phyloP scores from a whole-genome alignment of 2,329 filamentous ascomycete genomes.

The Ceratocystis albifundus region DNA sequence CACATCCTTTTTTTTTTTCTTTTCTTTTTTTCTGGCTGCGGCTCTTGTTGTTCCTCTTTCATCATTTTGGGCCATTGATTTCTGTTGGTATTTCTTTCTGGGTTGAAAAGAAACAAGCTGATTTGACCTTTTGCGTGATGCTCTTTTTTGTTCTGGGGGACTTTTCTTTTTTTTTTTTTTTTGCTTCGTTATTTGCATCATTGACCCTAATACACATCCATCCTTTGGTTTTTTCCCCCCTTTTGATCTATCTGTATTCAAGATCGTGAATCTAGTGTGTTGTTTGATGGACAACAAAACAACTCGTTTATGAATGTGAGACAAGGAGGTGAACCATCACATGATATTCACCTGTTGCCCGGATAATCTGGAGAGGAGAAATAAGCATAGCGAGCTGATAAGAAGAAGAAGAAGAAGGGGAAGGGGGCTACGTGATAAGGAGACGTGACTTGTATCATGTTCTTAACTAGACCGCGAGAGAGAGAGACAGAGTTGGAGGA shows the following conservation, averaged over 20 bases:
- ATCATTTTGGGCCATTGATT: constrained; percentile 12
- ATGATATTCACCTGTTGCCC: constrained; percentile 13
- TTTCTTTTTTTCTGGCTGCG: constrained; percentile 5
- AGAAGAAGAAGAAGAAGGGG: background rate
- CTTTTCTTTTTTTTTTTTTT: background rate
- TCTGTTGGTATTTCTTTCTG: background rate
- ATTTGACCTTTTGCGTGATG: background rate
- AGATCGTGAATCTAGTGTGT: background rate
- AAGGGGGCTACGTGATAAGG: background rate
- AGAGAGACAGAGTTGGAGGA: background rate
- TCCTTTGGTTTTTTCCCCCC: background rate
- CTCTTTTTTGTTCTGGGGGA: background rate
- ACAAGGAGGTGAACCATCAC: background rate
- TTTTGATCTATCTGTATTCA: background rate
- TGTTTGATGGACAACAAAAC: background rate
- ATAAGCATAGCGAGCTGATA: background rate
- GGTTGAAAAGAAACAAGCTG: background rate
- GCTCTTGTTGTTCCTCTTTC: constrained; percentile 11
- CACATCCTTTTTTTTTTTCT: constrained; percentile 4
- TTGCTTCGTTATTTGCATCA: background rate
- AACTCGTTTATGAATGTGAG: background rate
- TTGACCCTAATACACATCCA: background rate
- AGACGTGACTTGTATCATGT: background rate
- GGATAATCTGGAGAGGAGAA: constrained; percentile 8
- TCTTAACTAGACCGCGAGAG: background rate